Conservation (phyloP, 345 rosid genomes). For the Raphanus sativus region DNA sequence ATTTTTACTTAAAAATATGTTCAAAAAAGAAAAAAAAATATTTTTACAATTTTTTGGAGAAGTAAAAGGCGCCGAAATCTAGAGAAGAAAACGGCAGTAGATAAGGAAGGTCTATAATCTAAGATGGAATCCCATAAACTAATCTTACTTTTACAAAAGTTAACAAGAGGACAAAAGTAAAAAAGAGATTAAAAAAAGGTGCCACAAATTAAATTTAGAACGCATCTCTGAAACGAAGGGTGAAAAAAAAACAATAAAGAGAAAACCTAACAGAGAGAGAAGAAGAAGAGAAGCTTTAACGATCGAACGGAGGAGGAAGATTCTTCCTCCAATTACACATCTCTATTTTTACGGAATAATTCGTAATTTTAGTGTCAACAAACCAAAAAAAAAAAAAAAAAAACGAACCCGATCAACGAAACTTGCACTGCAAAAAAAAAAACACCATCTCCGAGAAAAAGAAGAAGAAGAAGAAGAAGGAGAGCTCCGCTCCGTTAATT, state of each 20-base stretch:
- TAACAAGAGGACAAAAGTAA: slow-evolving; percentile 21
- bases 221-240: slow-evolving; percentile 20
- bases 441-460: slow-evolving; percentile 25
- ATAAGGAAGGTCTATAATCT: neutral
- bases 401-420: slow-evolving; percentile 28
- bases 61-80: slow-evolving; percentile 2
- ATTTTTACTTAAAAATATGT: too few relatives aligned
- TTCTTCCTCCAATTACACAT: slow-evolving; percentile 25
- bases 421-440: slow-evolving; percentile 29
- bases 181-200: neutral
- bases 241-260: neutral
- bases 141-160: slow-evolving; percentile 11
- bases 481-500: neutral
- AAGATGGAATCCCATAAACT: neutral
- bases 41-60: neutral
- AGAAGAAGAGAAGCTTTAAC: neutral
- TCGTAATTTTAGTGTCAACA: slow-evolving; percentile 24
- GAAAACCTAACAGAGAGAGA: slow-evolving; percentile 1
- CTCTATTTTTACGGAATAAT: slow-evolving; percentile 29
- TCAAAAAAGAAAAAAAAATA: neutral
- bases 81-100: slow-evolving; percentile 22
- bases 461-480: neutral
- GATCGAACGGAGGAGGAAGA: slow-evolving; percentile 38
- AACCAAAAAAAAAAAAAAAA: neutral
- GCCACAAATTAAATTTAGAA: slow-evolving; percentile 20